These are phyloP conservation scores for Solanum ossicruentum DNA, from an alignment of 257 asterid genomes.

Conservation along the genomic window DNA sequence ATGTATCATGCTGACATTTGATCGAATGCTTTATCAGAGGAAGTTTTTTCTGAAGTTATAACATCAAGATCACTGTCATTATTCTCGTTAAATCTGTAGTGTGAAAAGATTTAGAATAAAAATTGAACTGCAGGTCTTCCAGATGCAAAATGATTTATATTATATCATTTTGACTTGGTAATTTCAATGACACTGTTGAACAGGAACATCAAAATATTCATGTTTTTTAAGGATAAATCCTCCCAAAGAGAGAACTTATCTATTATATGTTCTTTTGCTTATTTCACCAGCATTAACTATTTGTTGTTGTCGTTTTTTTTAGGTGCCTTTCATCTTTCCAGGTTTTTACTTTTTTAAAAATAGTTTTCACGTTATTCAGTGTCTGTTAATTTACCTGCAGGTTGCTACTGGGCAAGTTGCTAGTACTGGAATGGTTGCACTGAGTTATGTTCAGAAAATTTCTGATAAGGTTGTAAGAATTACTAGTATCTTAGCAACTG, in stretches of 20 bases:
- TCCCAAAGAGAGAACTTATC: background rate
- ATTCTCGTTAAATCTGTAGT: background rate
- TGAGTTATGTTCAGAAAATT: constrained; percentile 69
- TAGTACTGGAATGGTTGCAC: constrained; percentile 69
- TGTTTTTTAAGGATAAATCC: background rate
- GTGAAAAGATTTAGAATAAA: background rate
- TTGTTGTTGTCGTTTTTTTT: background rate
- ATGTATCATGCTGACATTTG: background rate
- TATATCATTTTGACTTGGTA: background rate
- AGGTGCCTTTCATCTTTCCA: background rate
- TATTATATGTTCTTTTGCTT: background rate
- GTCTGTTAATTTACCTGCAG: constrained; percentile 13
- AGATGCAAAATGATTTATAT: background rate
- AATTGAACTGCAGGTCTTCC: background rate
- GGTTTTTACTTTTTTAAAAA: background rate
- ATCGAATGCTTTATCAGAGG: background rate
- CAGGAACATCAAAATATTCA: background rate
- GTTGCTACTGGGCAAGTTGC: constrained; percentile 79
- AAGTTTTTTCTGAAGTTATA: background rate
- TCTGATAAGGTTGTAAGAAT: constrained; percentile 38
- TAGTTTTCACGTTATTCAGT: background rate
- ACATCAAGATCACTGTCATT: background rate
- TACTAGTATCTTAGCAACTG: background rate
- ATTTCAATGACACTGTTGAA: background rate
- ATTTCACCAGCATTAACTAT: background rate